A percentile compares a stretch with the other conserved stretches of the same genome.
These are phyloP conservation scores for Arthrobotrys pseudoclavata DNA, from an alignment of 2,329 filamentous ascomycete species.

Conservation along the genomic window DNA sequence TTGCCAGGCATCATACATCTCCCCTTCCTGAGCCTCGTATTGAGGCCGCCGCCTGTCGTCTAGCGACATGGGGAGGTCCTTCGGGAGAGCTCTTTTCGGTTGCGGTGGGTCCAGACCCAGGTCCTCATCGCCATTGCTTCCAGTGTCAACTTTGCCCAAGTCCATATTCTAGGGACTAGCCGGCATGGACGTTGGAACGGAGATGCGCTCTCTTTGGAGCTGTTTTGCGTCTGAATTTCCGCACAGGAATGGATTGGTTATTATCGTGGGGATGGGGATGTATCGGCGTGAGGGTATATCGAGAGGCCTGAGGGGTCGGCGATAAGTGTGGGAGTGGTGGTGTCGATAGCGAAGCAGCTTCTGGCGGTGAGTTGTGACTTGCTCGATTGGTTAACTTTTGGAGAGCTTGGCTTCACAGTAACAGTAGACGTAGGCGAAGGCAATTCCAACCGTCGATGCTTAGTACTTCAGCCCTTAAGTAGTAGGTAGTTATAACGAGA, in stretches of 20 bases:
- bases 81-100: conserved; percentile 72
- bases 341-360: conserved; percentile 23
- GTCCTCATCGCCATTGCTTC: conserved; percentile 45
- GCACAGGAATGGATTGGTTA: not conserved
- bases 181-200: conserved; percentile 29
- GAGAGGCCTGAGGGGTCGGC: conserved; percentile 10
- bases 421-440: not conserved
- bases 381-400: conserved; percentile 10
- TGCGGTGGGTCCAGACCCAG: conserved; percentile 7
- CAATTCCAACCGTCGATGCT: not conserved
- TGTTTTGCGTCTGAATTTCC: not conserved
- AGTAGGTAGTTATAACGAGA: not conserved
- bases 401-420: conserved; percentile 3
- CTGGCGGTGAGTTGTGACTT: conserved; percentile 24
- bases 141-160: conserved; percentile 37
- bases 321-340: conserved; percentile 24
- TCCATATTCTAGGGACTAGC: conserved; percentile 43
- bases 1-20: conserved; percentile 99
- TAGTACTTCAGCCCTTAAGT: no score
- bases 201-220: conserved; percentile 16
- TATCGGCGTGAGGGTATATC: conserved; percentile 12
- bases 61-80: conserved; percentile 89
- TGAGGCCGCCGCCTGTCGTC: conserved; percentile 84
- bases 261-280: not conserved
- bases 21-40: conserved; percentile 79